Conservation (phyloP, 1,284 basidiomycete species). For the Apiotrichum mycotoxinovorans region DNA sequence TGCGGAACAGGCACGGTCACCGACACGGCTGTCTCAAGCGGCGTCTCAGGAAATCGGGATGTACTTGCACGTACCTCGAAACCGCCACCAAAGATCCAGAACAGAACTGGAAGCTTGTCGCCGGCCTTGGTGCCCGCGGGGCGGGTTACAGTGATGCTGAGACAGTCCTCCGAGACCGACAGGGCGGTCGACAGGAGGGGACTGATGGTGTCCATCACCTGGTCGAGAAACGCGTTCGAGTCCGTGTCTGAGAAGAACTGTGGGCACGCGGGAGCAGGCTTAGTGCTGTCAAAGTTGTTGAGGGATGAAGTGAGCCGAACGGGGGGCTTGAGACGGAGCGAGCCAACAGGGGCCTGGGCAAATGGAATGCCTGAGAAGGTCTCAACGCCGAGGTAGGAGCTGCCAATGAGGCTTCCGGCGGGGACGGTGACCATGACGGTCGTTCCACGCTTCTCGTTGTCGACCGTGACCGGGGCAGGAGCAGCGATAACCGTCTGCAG, state of each 20-base stretch:
- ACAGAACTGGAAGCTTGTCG: constrained; percentile 32
- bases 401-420: constrained; percentile 15
- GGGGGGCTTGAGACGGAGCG: constrained; percentile 39
- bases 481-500: not conserved
- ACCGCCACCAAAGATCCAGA: constrained; percentile 39
- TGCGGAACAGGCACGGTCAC: not conserved
- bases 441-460: constrained; percentile 6
- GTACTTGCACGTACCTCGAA: constrained; percentile 21
- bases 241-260: constrained; percentile 11
- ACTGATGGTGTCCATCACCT: constrained; percentile 1
- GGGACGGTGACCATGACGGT: constrained; percentile 7
- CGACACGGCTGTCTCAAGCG: not conserved
- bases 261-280: constrained; percentile 11
- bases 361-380: constrained; percentile 58
- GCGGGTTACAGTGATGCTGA: constrained; percentile 25
- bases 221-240: not conserved
- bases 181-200: constrained; percentile 8
- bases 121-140: constrained; percentile 20
- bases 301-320: constrained; percentile 48
- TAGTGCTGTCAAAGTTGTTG: constrained; percentile 13
- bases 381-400: constrained; percentile 1
- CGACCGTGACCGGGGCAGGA: constrained; percentile 2
- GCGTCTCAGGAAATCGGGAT: too few species aligned
- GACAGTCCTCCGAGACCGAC: constrained; percentile 25
- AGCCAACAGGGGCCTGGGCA: constrained; percentile 54